phyloP scores from a whole-genome alignment of 441 rosid genomes.

The Populus tomentosa region DNA sequence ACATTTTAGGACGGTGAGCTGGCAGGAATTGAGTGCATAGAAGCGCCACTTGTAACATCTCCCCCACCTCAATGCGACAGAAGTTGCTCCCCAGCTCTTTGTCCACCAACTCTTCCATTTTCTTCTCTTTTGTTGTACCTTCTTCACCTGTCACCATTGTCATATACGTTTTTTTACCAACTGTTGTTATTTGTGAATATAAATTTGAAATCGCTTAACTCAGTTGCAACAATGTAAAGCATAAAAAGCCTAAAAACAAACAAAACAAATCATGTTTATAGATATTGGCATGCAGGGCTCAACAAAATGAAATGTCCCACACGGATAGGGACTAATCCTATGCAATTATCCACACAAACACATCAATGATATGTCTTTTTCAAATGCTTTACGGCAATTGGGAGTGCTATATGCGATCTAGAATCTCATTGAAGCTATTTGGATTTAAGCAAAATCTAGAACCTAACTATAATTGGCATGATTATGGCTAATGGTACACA shows the following conservation, averaged over 20 bases:
- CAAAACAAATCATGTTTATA: neutral
- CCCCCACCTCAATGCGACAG: constrained; percentile 71
- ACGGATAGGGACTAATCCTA: neutral
- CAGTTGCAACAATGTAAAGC: neutral
- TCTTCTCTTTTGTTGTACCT: constrained; percentile 69
- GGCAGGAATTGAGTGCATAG: constrained; percentile 81
- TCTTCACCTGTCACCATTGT: constrained; percentile 49
- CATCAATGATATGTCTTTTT: neutral
- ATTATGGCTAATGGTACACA: neutral
- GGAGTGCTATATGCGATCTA: neutral
- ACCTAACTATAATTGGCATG: neutral
- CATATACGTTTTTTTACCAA: no score
- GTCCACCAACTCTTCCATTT: constrained; percentile 69
- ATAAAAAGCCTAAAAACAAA: neutral
- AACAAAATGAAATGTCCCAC: neutral
- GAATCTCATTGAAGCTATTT: neutral
- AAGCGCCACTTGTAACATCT: constrained; percentile 80
- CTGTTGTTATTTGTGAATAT: neutral
- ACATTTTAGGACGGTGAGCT: constrained; percentile 80
- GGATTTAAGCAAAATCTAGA: neutral
- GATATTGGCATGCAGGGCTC: neutral
- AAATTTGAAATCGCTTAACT: neutral
- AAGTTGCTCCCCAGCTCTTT: constrained; percentile 60
- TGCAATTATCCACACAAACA: neutral
- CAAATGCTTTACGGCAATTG: neutral